Base-by-base conservation (phyloP, 805 yeast genomes). In the Zygosaccharomyces lentus region DNA sequence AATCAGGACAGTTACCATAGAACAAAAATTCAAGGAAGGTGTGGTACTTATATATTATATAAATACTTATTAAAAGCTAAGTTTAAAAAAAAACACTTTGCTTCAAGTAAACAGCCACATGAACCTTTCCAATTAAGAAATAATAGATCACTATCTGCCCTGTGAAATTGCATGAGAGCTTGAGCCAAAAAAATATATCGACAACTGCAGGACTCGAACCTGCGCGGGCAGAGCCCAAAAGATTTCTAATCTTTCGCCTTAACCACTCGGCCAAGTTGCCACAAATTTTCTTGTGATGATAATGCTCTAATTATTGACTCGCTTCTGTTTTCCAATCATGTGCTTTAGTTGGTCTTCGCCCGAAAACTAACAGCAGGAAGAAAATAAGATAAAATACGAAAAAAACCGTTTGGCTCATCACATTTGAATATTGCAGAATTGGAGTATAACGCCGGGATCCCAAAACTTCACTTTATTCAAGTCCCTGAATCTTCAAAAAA, bases 161-260 rank as follows among this genome's bases (percentile, higher is more conserved):
- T 29, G 25, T 7, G 15, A 19, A 34, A 3, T 13, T 6, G 25
- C 41, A 35, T 29, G 19, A 26, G 41, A 49, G 41, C 41, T 3
- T 10, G 15, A 2, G n/a, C 4, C 9, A 36, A 44, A 41, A 67
- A 68, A 67, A 69, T 64, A 66, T 65, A 62, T 54, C 82, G 82
- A 77, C 82, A 78, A 74, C 82, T 75, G 81, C 84, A 78, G 83
- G 84, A 78, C 66, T 78, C 81, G 84, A 78, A 77, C 77, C 77
- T 73, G 76, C 74, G 77, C 77, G 77, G 77, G 76, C 70, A 72
- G 71, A 67, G 72, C 77, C 78, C 77, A 74, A 74, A 72, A 73
- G 77, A 73, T 74, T 71, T 71, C 76, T 71, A 72, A 73, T 76
- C 80, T 75, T 74, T 74, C 80, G 78, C 81, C 80, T 75, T 76